A percentile compares a stretch with the other conserved stretches of the same genome.
These are phyloP conservation scores for Parascedosporium putredinis DNA, from an alignment of 2,329 filamentous ascomycete genomes.

Conservation along the genomic window DNA sequence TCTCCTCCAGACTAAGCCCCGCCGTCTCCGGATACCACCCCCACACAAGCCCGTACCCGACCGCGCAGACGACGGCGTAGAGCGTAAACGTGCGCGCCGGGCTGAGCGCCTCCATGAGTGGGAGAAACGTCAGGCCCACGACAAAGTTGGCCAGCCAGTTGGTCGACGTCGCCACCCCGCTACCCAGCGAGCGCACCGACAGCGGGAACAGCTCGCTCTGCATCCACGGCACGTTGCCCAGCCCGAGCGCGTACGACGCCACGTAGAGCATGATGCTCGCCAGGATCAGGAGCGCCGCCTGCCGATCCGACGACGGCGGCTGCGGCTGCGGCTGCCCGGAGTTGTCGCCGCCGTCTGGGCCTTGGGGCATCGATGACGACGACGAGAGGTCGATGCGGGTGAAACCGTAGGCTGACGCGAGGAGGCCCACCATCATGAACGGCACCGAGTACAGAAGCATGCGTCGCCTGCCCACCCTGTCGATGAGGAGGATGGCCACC, in stretches of 20 bases:
- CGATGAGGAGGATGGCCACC: slow-evolving; percentile 66
- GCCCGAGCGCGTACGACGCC: slow-evolving; percentile 71
- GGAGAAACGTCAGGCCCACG: slow-evolving; percentile 77
- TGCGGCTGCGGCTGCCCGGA: slow-evolving; percentile 9
- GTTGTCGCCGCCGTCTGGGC: slow-evolving; percentile 10
- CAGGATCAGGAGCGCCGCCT: slow-evolving; percentile 51
- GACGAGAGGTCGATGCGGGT: slow-evolving; percentile 42
- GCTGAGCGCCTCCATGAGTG: slow-evolving; percentile 68
- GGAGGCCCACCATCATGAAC: slow-evolving; percentile 66
- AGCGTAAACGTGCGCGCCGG: slow-evolving; percentile 68
- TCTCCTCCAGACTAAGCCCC: slow-evolving; percentile 72
- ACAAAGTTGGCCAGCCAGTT: slow-evolving; percentile 85
- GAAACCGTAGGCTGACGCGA: slow-evolving; percentile 65
- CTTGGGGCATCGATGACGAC: slow-evolving; percentile 11
- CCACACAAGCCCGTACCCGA: slow-evolving; percentile 60
- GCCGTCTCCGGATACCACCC: slow-evolving; percentile 78
- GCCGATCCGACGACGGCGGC: slow-evolving; percentile 12
- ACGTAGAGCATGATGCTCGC: slow-evolving; percentile 74
- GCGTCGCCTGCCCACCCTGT: slow-evolving; percentile 65
- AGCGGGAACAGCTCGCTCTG: slow-evolving; percentile 86
- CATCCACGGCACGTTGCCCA: slow-evolving; percentile 94
- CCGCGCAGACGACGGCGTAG: slow-evolving; percentile 63
- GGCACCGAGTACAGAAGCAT: slow-evolving; percentile 78
- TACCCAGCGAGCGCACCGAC: slow-evolving; percentile 61
- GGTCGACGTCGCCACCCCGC: slow-evolving; percentile 64